These are phyloP conservation scores for Alopecurus myosuroides DNA, from an alignment of 176 grass and related monocot genomes.

Conservation along the genomic window DNA sequence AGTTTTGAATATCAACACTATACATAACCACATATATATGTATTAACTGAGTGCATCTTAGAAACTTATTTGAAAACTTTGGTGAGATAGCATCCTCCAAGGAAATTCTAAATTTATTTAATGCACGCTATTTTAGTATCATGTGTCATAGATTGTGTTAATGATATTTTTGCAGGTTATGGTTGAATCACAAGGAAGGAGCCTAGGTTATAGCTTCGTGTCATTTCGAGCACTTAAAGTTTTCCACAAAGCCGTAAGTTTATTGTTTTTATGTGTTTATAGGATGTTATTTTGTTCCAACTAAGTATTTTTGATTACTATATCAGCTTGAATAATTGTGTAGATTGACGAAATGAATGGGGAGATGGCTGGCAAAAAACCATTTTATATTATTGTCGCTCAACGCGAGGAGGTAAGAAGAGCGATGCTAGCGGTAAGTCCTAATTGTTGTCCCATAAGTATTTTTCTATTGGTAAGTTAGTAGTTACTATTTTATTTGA, in stretches of 20 bases:
- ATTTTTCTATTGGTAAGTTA: background rate
- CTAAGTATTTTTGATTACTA: background rate
- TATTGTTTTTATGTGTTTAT: background rate
- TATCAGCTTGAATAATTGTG: background rate
- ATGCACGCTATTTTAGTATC: too few relatives aligned
- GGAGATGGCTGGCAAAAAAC: too few relatives aligned
- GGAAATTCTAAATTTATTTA: too few relatives aligned
- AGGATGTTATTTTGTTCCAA: background rate
- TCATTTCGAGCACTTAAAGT: conserved; percentile 39
- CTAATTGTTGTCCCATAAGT: background rate
- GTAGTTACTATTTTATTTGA: background rate
- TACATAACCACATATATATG: too few relatives aligned
- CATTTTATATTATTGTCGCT: too few relatives aligned
- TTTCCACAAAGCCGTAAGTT: conserved; percentile 36
- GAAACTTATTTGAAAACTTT: too few relatives aligned
- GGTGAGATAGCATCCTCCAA: too few relatives aligned
- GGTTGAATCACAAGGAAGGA: conserved; percentile 53
- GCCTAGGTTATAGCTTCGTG: conserved; percentile 53
- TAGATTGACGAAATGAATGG: conserved; percentile 53
- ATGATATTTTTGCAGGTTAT: too few relatives aligned
- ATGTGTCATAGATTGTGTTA: too few relatives aligned
- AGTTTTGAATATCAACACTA: too few relatives aligned
- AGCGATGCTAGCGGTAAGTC: conserved; percentile 41
- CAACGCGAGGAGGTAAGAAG: too few relatives aligned
- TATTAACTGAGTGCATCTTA: too few relatives aligned